These are phyloP conservation scores for Penicillium samsonianum DNA, from an alignment of 495 filamentous ascomycete genomes.

Conservation along the genomic window DNA sequence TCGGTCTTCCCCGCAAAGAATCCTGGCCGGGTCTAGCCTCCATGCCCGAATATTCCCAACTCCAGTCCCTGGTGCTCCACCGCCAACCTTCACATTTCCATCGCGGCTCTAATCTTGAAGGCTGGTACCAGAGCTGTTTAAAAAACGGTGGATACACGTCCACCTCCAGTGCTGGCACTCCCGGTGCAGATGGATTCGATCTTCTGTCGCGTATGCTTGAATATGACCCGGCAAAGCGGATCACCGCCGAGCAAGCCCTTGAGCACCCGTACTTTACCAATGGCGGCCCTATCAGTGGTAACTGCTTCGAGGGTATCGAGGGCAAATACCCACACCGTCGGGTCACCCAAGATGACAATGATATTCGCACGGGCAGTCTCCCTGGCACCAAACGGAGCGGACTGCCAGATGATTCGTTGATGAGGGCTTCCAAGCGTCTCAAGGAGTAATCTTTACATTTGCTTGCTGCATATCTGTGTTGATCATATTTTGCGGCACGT, in stretches of 20 bases:
- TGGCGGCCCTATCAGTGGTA: constrained; percentile 63
- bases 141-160: constrained; percentile 59
- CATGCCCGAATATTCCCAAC: constrained; percentile 80
- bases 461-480: constrained; percentile 7
- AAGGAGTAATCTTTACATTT: constrained; percentile 38
- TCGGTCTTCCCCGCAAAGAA: constrained; percentile 86
- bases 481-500: neutral
- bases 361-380: constrained; percentile 82
- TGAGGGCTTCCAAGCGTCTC: constrained; percentile 47
- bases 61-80: constrained; percentile 61
- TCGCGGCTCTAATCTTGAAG: constrained; percentile 56
- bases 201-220: constrained; percentile 79
- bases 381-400: constrained; percentile 92
- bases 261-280: constrained; percentile 83
- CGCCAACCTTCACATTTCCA: constrained; percentile 42
- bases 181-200: constrained; percentile 76
- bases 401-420: constrained; percentile 76
- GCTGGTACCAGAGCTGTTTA: constrained; percentile 65
- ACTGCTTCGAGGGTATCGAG: constrained; percentile 89
- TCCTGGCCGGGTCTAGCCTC: constrained; percentile 78
- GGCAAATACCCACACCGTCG: constrained; percentile 86
- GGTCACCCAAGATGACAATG: constrained; percentile 92
- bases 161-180: constrained; percentile 49
- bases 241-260: constrained; percentile 82
- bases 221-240: constrained; percentile 86